Conservation (phyloP, 2,329 filamentous ascomycete genomes). For the Cytospora piceae region DNA sequence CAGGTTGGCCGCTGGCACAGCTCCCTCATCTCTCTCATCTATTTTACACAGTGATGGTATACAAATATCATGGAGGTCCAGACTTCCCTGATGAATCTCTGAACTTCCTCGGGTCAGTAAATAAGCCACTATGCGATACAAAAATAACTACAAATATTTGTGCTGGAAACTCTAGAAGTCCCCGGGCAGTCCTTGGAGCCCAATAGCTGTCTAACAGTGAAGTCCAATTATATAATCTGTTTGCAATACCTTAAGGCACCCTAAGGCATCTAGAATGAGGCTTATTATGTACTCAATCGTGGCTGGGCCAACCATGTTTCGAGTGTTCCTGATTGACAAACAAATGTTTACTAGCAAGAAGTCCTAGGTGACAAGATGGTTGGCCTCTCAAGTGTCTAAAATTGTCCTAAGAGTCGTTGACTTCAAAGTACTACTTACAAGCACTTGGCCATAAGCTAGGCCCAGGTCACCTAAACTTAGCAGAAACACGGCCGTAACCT, state of each 20-base stretch:
- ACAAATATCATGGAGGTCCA: neutral
- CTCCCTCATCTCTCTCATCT: too few relatives aligned
- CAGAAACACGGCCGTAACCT: conserved; percentile 9
- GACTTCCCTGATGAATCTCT: neutral
- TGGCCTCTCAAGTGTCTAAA: conserved; percentile 5
- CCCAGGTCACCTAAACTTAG: conserved; percentile 23
- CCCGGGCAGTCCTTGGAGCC: neutral
- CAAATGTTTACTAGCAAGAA: neutral
- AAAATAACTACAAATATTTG: neutral
- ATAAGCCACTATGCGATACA: neutral
- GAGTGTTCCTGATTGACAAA: conserved; percentile 1
- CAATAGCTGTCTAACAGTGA: neutral
- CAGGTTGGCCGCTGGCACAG: too few relatives aligned
- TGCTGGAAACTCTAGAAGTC: neutral
- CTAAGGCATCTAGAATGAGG: neutral
- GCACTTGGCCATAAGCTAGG: conserved; percentile 15
- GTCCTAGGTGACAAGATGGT: neutral
- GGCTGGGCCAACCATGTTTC: conserved; percentile 22
- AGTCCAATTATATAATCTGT: neutral
- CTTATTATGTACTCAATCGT: neutral
- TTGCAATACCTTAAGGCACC: neutral
- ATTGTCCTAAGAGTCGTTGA: neutral
- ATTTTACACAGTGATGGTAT: neutral
- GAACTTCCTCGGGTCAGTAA: neutral
- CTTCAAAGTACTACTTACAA: neutral